Evolutionary conservation across 2,329 filamentous ascomycete genomes (phyloP), one percentile per base, ranked within the genome.

Genomic region (Juglanconis sp.): DNA sequence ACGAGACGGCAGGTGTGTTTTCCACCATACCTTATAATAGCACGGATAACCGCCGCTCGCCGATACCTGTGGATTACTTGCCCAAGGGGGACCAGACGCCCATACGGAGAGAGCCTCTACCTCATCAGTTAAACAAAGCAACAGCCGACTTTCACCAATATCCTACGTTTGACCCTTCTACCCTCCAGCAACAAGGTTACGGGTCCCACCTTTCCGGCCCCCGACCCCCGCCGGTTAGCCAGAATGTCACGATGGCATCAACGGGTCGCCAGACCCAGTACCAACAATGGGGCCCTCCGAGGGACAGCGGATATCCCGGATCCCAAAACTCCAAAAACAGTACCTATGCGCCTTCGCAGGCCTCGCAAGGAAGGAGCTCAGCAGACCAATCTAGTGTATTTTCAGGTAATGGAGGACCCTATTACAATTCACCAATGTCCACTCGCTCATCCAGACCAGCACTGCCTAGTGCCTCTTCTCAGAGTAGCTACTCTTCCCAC

Each of bases 61-160:
- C 91, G 5, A 83, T 91, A 61, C 77, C 88, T 44, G 81, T 91
- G 69, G 90, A 96, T 50, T 90, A 90, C 70, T 78, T 91, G 48
- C 87, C 89, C 53, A 85, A 85, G 70, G 76, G 82, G 60, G 87
- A 91, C 64, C 86, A 89, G 70, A 74, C 81, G 67, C 79, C 85
- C 30, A 75, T 80, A 59, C 83, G 87, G 66, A 86, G 87, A 71
- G 90, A 95, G 59, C 89, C 89, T 60, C 81, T 90, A 61, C 91
- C 92, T 35, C 90, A 95, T 73, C 91, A 96, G 69, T 77, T 96
- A 57, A 93, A 92, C 73, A 93, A 92, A 76, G 81, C 80, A 65
- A 85, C 85, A 53, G 78, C 79, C 67, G 93, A 97, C 74, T 96
- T 87, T 71, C 92, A 96, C 76, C 94, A 96, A 70, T 96, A 97